Conservation (phyloP, 768 basidiomycete species). For the Suillus occidentalis region DNA sequence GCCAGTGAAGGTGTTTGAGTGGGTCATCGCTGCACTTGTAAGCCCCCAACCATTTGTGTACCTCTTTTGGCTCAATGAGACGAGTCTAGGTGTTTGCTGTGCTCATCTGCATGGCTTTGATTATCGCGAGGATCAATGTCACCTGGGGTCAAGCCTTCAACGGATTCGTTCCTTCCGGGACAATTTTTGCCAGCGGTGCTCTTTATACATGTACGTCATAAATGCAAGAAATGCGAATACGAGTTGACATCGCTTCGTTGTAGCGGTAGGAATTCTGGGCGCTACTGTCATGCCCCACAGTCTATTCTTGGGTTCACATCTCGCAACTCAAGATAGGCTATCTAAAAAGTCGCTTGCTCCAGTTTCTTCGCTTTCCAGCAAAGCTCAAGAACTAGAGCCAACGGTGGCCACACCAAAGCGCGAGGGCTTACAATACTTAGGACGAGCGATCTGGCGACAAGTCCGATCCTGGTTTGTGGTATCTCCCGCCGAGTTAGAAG, state of each 20-base stretch:
- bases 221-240: constrained; percentile 10
- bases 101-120: constrained; percentile 73
- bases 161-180: constrained; percentile 75
- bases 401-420: not conserved
- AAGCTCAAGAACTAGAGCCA: not conserved
- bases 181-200: constrained; percentile 52
- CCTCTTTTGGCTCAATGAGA: constrained; percentile 4
- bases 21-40: constrained; percentile 62
- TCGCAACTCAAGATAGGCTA: constrained; percentile 81
- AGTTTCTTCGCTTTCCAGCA: not conserved
- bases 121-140: constrained; percentile 70
- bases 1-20: constrained; percentile 70
- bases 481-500: constrained; percentile 20
- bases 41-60: constrained; percentile 15
- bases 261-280: constrained; percentile 72
- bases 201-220: constrained; percentile 64
- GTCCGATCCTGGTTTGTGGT: constrained; percentile 25
- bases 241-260: constrained; percentile 14
- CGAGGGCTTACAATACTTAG: constrained; percentile 1
- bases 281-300: constrained; percentile 95
- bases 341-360: constrained; percentile 31
- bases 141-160: constrained; percentile 73
- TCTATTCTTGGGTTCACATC: constrained; percentile 83
- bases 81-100: constrained; percentile 60
- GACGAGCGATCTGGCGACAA: not conserved